Base-by-base conservation (phyloP, 495 filamentous ascomycete species). In the Penicillium lividum region DNA sequence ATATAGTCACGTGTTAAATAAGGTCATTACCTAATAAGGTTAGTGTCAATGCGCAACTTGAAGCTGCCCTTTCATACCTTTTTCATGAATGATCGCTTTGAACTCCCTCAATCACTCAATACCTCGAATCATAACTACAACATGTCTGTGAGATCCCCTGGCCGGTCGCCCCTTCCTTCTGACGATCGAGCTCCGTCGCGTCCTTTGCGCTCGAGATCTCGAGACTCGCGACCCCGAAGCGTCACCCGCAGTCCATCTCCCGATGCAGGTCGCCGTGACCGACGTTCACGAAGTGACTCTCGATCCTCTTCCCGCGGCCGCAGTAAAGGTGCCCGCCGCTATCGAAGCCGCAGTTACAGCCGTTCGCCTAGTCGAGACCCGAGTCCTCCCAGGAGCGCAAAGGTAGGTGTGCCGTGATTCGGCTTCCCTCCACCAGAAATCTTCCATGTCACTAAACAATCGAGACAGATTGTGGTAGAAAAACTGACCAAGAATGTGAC, bases 401-500 rank as follows among this genome's bases (percentile, higher is more conserved):
- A 88, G 76, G 84, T 84, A 59, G 55, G 72, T 57, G 43, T 28
- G 22, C 16, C 27, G 34, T 18, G 16, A 36, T 22, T 40, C 27
- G 7, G 18, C 28, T 47, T n/a, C 7, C 3, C 28, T 31, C 13
- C 28, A 28, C 30, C 47, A 4, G 8, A 50, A n/a, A 28, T 40
- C 33, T 3, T 4, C n/a, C 11, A 30, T 3, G 16, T 45, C 10
- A 27, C 16, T 47, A 56, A 56, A 10, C 0, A 34, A 33, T 5
- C 36, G 25, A 7, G 10, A 31, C 38, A 98, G 91, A 92, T 98
- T 58, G 91, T 98, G 15, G 88, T 98, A 33, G 95, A 98, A 75
- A 95, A 94, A 68, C 81, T 98, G 64, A 95, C 93, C 5, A 97
- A 96, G 68, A 99, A 97, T 69, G 86, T 99, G 62, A 93, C 89